Evolutionary conservation across 805 yeast genomes (phyloP).

Genomic region (Wickerhamiella dianesei): DNA sequence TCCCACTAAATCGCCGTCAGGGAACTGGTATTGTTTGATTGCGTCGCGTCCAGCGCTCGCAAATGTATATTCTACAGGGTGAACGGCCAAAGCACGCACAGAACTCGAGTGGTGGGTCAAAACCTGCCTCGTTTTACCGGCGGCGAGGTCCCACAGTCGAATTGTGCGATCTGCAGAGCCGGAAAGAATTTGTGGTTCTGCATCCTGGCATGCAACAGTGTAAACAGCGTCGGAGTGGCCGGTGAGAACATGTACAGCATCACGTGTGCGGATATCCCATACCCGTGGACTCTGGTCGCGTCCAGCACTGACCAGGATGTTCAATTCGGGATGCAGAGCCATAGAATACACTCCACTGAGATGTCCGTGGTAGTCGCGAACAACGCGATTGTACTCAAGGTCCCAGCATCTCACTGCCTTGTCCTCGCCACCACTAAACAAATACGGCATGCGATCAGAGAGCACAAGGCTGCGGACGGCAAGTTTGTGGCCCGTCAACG

Average conservation of each 20-base stretch:
- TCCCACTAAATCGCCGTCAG: constrained; percentile 60
- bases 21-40: constrained; percentile 70
- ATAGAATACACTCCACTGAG: constrained; percentile 75
- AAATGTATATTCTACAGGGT: constrained; percentile 59
- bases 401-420: constrained; percentile 94
- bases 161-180: constrained; percentile 77
- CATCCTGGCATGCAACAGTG: constrained; percentile 48
- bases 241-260: constrained; percentile 57
- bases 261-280: constrained; percentile 84
- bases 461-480: constrained; percentile 65
- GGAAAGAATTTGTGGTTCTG: constrained; percentile 76
- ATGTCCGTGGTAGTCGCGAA: constrained; percentile 89
- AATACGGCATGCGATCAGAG: constrained; percentile 66
- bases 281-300: constrained; percentile 74
- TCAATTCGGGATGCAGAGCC: constrained; percentile 77
- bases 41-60: constrained; percentile 73
- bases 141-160: constrained; percentile 78
- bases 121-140: constrained; percentile 56
- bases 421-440: constrained; percentile 89
- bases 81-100: constrained; percentile 57
- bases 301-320: constrained; percentile 74
- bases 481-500: constrained; percentile 86
- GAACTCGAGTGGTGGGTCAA: constrained; percentile 78
- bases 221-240: constrained; percentile 76
- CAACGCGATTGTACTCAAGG: constrained; percentile 66